These are phyloP conservation scores for Mucor plumbeus DNA, from an alignment of 371 early-diverging fungal species.

Conservation along the genomic window DNA sequence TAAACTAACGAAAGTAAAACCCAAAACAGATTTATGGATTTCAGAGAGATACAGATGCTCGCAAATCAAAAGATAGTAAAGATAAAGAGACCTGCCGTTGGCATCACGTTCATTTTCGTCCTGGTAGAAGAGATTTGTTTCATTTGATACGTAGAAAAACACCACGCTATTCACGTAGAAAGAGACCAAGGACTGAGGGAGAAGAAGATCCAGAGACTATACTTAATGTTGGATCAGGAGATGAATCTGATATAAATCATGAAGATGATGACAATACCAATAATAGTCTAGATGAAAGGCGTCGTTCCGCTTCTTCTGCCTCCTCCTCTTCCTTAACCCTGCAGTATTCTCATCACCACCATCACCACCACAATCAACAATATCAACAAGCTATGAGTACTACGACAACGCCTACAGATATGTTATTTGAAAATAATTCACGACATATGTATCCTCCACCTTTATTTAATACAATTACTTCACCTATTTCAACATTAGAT, in stretches of 20 bases:
- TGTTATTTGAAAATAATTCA: background rate
- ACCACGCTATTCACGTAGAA: conserved; percentile 41
- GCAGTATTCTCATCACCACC: conserved; percentile 5
- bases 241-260: conserved; percentile 11
- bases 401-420: background rate
- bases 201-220: conserved; percentile 30
- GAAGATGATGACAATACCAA: conserved; percentile 5
- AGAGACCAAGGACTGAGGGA: conserved; percentile 17
- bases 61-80: conserved; percentile 54
- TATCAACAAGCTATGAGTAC: conserved; percentile 2
- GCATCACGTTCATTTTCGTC: conserved; percentile 51
- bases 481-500: background rate
- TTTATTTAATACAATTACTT: background rate
- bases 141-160: conserved; percentile 50
- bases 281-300: conserved; percentile 19
- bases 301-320: conserved; percentile 22
- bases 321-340: conserved; percentile 20
- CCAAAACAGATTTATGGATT: conserved; percentile 51
- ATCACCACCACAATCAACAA: background rate
- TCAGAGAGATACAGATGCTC: conserved; percentile 56
- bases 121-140: conserved; percentile 45
- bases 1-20: background rate
- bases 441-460: background rate
- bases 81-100: conserved; percentile 53
- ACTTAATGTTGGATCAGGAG: conserved; percentile 18